Conservation (phyloP, 2,329 filamentous ascomycete genomes). For the Drechmeria coniospora region DNA sequence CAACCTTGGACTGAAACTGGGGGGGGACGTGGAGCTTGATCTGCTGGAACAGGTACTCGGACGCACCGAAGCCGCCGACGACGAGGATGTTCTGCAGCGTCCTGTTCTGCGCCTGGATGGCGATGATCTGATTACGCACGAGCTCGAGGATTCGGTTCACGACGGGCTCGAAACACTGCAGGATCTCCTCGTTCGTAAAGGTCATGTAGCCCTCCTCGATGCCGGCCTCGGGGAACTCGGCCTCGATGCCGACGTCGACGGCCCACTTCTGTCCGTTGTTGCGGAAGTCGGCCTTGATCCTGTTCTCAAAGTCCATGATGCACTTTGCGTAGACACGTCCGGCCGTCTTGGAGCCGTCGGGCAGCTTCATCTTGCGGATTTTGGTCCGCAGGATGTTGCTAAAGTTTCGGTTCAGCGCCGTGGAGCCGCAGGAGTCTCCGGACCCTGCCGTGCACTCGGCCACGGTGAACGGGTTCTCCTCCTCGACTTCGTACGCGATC, state of each 20-base stretch:
- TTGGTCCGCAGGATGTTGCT: constrained; percentile 95
- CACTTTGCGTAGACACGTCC: constrained; percentile 97
- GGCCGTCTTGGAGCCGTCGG: constrained; percentile 92
- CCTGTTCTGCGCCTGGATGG: constrained; percentile 93
- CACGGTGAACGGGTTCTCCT: constrained; percentile 92
- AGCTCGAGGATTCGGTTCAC: constrained; percentile 94
- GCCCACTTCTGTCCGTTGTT: constrained; percentile 99
- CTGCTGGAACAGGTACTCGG: constrained; percentile 97
- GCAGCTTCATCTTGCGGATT: constrained; percentile 98
- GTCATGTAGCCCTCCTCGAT: constrained; percentile 99
- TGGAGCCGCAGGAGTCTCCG: constrained; percentile 96
- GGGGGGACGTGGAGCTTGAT: constrained; percentile 97
- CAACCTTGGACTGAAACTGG: constrained; percentile 96
- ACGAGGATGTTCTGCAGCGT: constrained; percentile 91
- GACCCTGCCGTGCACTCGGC: constrained; percentile 95
- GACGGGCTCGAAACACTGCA: constrained; percentile 97
- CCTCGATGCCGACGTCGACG: constrained; percentile 95
- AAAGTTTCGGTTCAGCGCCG: constrained; percentile 92
- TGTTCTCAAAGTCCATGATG: constrained; percentile 99
- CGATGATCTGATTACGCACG: constrained; percentile 95
- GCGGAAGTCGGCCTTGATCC: constrained; percentile 98
- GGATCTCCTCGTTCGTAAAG: constrained; percentile 96
- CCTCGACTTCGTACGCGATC: constrained; percentile 97
- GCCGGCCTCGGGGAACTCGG: constrained; percentile 90
- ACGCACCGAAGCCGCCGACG: constrained; percentile 94